phyloP scores from a whole-genome alignment of 2,329 filamentous ascomycete species.

The Fulvia fulva region DNA sequence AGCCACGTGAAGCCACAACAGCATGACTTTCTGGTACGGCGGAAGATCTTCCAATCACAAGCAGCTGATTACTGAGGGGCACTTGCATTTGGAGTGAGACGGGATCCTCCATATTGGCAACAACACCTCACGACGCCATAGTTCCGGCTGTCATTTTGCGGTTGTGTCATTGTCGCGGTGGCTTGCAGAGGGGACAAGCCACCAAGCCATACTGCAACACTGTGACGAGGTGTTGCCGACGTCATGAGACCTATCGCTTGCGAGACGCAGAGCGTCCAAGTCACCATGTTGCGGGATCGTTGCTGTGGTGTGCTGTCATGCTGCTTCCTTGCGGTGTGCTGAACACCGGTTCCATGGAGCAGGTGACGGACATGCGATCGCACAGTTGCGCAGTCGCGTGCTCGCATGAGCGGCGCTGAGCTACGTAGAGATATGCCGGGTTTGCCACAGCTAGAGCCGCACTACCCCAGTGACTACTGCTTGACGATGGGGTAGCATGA shows the following conservation, averaged over 20 bases:
- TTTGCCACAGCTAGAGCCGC: neutral
- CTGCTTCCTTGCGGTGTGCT: neutral
- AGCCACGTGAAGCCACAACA: neutral
- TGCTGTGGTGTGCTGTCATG: neutral
- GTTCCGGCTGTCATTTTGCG: neutral
- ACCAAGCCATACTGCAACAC: neutral
- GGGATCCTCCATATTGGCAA: neutral
- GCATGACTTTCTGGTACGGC: neutral
- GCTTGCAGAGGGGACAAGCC: neutral
- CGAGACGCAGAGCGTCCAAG: no score
- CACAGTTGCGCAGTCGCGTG: neutral
- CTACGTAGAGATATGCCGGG: neutral
- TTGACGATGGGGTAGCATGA: neutral
- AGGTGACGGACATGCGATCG: neutral
- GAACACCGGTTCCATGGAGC: neutral
- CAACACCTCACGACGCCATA: neutral
- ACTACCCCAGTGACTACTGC: neutral
- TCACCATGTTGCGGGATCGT: no score
- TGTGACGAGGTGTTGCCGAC: neutral
- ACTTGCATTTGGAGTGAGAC: neutral
- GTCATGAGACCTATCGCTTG: neutral
- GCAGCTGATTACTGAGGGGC: neutral
- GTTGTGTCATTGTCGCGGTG: neutral
- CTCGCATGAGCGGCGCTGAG: neutral
- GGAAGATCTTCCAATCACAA: neutral